Evolutionary conservation across 495 filamentous ascomycete species (phyloP).

Genomic region (Ramalina peruviana): DNA sequence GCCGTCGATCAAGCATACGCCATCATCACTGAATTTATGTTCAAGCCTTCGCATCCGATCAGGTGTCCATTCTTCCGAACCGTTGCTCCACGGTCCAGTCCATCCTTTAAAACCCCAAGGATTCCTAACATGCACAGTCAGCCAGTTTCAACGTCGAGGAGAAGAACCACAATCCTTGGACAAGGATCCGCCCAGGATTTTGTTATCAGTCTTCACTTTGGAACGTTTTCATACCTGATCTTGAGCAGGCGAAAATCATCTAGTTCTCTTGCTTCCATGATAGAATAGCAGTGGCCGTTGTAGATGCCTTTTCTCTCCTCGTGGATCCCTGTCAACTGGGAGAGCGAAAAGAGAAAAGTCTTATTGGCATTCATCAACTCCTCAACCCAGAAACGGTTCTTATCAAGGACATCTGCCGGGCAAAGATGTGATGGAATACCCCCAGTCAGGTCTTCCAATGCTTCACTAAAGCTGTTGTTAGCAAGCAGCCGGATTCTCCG

Average conservation of each 20-base stretch:
- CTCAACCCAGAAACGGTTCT: conserved; percentile 56
- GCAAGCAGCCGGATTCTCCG: not conserved
- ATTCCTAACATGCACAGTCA: conserved; percentile 28
- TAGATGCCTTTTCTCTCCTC: conserved; percentile 42
- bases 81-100: conserved; percentile 52
- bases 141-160: not conserved
- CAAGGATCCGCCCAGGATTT: not conserved
- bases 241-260: conserved; percentile 48
- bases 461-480: conserved; percentile 33
- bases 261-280: conserved; percentile 51
- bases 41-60: conserved; percentile 52
- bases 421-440: conserved; percentile 56
- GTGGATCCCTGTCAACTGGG: not conserved
- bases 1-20: conserved; percentile 17
- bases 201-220: not conserved
- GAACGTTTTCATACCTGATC: conserved; percentile 28
- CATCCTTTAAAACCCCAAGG: conserved; percentile 59
- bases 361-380: conserved; percentile 54
- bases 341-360: conserved; percentile 47
- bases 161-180: not conserved
- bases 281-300: conserved; percentile 54
- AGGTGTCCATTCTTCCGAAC: conserved; percentile 61
- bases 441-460: conserved; percentile 62
- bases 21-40: conserved; percentile 62
- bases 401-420: conserved; percentile 55